A percentile compares a stretch with the other conserved stretches of the same genome.
phyloP scores from a whole-genome alignment of 2,329 filamentous ascomycete species.

The Venturia nashicola region DNA sequence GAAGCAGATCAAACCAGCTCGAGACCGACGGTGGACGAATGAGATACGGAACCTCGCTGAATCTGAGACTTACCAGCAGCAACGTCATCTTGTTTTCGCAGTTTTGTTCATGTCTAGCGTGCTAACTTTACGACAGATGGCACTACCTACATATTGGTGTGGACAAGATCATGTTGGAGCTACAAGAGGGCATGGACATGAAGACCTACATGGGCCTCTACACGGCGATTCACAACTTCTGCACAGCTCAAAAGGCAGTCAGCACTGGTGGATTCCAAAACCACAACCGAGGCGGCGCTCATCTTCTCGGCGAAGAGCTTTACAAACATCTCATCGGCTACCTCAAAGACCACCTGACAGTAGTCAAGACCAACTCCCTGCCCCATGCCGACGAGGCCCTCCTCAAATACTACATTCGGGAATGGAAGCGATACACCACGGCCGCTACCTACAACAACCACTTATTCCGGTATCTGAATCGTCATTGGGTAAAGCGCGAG shows the following conservation, averaged over 20 bases:
- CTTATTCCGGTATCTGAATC: slow-evolving; percentile 88
- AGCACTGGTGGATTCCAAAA: slow-evolving; percentile 38
- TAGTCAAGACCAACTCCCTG: slow-evolving; percentile 59
- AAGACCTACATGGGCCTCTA: slow-evolving; percentile 96
- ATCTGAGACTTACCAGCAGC: not conserved
- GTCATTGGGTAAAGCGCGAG: slow-evolving; percentile 97
- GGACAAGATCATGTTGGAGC: slow-evolving; percentile 82
- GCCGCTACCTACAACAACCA: slow-evolving; percentile 97
- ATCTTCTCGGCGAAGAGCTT: slow-evolving; percentile 88
- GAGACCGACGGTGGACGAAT: too few species aligned
- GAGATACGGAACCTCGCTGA: too few species aligned
- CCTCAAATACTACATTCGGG: slow-evolving; percentile 83
- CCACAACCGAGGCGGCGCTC: slow-evolving; percentile 72
- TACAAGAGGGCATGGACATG: slow-evolving; percentile 90
- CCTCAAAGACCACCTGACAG: slow-evolving; percentile 62
- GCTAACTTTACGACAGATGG: slow-evolving; percentile 41
- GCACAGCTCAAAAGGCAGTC: slow-evolving; percentile 90
- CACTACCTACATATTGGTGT: slow-evolving; percentile 78
- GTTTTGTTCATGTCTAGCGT: not conserved
- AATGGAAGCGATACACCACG: slow-evolving; percentile 92
- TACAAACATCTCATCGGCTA: slow-evolving; percentile 87
- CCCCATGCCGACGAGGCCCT: slow-evolving; percentile 81
- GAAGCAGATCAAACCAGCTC: too few species aligned
- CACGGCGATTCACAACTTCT: slow-evolving; percentile 97
- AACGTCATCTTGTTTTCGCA: not conserved